Evolutionary conservation across 768 basidiomycete species (phyloP).

Genomic region (Xerocomellus dryophilus): DNA sequence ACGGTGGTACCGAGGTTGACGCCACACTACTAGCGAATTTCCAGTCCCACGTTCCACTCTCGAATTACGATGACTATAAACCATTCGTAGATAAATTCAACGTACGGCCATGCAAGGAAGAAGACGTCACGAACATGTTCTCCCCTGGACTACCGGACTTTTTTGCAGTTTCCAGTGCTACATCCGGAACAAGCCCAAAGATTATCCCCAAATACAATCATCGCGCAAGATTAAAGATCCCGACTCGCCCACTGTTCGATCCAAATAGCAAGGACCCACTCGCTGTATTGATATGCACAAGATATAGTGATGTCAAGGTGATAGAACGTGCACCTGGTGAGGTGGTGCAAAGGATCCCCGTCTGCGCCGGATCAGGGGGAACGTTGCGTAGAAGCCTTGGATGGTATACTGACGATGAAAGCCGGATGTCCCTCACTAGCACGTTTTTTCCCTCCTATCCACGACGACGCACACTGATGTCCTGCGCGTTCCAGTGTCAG

Average conservation of each 20-base stretch:
- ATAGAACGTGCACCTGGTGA: slow-evolving; percentile 4
- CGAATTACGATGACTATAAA: slow-evolving; percentile 17
- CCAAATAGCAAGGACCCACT: background rate
- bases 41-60: slow-evolving; percentile 1
- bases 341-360: slow-evolving; percentile 6
- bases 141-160: slow-evolving; percentile 18
- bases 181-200: slow-evolving; percentile 13
- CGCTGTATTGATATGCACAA: background rate
- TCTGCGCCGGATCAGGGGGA: background rate
- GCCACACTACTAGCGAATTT: slow-evolving; percentile 10
- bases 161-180: slow-evolving; percentile 12
- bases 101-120: slow-evolving; percentile 16
- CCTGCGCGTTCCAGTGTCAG: slow-evolving; percentile 7
- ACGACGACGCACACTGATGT: background rate
- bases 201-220: slow-evolving; percentile 11
- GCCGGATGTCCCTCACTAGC: background rate
- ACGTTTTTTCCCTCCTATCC: background rate
- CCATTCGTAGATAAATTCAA: slow-evolving; percentile 17
- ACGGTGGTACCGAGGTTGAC: slow-evolving; percentile 1
- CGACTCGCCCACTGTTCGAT: background rate
- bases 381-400: slow-evolving; percentile 3
- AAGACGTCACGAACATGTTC: slow-evolving; percentile 17
- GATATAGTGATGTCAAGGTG: slow-evolving; percentile 3
- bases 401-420: slow-evolving; percentile 12
- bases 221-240: background rate